A percentile compares a stretch with the other conserved stretches of the same genome.
phyloP scores from a whole-genome alignment of 164 flowering plant genomes.

The Piper betle region DNA sequence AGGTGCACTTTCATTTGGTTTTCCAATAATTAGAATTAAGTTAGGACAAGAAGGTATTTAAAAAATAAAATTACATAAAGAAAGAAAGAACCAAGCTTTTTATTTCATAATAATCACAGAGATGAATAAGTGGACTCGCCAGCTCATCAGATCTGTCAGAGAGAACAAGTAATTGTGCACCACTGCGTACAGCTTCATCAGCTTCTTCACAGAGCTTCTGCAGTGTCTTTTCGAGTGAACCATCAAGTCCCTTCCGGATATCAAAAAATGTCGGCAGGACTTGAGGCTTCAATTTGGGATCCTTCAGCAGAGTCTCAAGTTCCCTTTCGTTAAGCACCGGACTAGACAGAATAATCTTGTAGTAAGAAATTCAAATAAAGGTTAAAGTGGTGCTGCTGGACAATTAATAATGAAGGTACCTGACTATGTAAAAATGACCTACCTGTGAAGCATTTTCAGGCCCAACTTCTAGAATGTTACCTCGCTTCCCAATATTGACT shows the following conservation, averaged over 20 bases:
- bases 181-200: conserved; percentile 97
- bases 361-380: neutral
- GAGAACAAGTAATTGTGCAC: conserved; percentile 86
- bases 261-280: conserved; percentile 82
- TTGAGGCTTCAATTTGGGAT: conserved; percentile 57
- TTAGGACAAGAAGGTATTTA: too few species aligned
- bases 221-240: conserved; percentile 69
- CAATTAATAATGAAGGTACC: neutral
- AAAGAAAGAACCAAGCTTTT: neutral
- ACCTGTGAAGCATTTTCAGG: conserved; percentile 99
- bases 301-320: conserved; percentile 74
- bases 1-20: too few species aligned
- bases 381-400: neutral
- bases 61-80: neutral
- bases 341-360: conserved; percentile 70
- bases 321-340: conserved; percentile 96
- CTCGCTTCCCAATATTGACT: conserved; percentile 16
- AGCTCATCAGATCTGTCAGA: conserved; percentile 86
- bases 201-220: conserved; percentile 81
- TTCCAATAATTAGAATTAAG: too few species aligned
- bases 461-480: conserved; percentile 88
- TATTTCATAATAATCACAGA: neutral
- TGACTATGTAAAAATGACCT: neutral
- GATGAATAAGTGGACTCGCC: conserved; percentile 26
- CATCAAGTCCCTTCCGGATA: conserved; percentile 82